phyloP scores from a whole-genome alignment of 768 basidiomycete species.

The Paxillus involutus region DNA sequence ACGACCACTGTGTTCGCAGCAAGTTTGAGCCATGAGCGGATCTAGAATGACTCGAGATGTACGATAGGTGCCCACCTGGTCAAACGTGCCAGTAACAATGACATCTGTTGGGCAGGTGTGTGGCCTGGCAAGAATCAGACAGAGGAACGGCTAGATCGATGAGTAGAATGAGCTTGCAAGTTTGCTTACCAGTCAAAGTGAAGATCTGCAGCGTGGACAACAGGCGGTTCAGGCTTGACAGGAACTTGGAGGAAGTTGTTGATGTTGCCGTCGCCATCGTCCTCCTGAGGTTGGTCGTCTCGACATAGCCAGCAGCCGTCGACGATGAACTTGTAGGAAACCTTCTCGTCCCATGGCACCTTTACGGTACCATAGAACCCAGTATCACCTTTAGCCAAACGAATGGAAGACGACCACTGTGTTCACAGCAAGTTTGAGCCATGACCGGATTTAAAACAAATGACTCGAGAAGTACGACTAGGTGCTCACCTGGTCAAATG shows the following conservation, averaged over 20 bases:
- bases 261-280: conserved; percentile 60
- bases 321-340: conserved; percentile 79
- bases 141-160: conserved; percentile 1
- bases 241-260: conserved; percentile 70
- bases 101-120: conserved; percentile 53
- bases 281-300: conserved; percentile 56
- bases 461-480: no score
- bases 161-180: conserved; percentile 16
- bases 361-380: conserved; percentile 56
- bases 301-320: conserved; percentile 66
- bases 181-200: conserved; percentile 48
- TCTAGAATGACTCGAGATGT: conserved; percentile 24
- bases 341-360: conserved; percentile 62
- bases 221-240: conserved; percentile 31
- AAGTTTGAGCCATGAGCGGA: conserved; percentile 1
- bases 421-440: not conserved
- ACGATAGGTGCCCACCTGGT: conserved; percentile 52
- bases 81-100: conserved; percentile 76
- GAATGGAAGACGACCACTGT: conserved; percentile 63
- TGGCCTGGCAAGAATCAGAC: conserved; percentile 45
- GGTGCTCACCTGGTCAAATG: conserved; percentile 65
- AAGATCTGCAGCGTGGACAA: no score
- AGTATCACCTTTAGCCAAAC: conserved; percentile 48
- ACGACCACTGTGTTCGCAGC: conserved; percentile 51
- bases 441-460: conserved; percentile 5